Conservation (phyloP, 805 yeast genomes). For the Spathaspora girioi region DNA sequence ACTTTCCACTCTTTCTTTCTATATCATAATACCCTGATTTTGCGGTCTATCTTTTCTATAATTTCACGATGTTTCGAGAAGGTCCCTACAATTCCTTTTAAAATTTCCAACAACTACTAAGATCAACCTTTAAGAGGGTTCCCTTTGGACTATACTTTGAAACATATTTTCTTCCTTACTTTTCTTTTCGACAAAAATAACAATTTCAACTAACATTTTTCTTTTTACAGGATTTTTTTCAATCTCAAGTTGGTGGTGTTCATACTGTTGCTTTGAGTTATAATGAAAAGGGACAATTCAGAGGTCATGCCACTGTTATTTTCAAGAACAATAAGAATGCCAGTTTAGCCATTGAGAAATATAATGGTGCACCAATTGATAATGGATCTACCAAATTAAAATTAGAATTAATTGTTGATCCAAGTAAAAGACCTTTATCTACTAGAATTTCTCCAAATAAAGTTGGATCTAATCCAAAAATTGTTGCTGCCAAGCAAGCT, state of each 20-base stretch:
- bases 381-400: slow-evolving; percentile 75
- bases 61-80: not conserved
- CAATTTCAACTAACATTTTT: slow-evolving; percentile 7
- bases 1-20: not conserved
- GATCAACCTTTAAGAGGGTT: not conserved
- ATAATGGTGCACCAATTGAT: slow-evolving; percentile 92
- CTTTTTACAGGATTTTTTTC: slow-evolving; percentile 71
- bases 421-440: slow-evolving; percentile 69
- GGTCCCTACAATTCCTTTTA: not conserved
- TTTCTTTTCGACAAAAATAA: not conserved
- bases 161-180: not conserved
- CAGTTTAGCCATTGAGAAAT: slow-evolving; percentile 71
- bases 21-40: not conserved
- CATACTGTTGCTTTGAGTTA: slow-evolving; percentile 66
- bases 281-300: slow-evolving; percentile 84
- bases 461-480: slow-evolving; percentile 19
- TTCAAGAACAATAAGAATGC: slow-evolving; percentile 73
- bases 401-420: slow-evolving; percentile 81
- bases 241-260: slow-evolving; percentile 84
- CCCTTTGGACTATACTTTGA: not conserved
- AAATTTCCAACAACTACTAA: not conserved
- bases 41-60: not conserved
- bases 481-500: slow-evolving; percentile 12
- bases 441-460: slow-evolving; percentile 64
- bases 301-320: slow-evolving; percentile 85